Evolutionary conservation across 306 rosid genomes (phyloP), one percentile per base, ranked within the genome.

Genomic region (Sechiopsis laciniata): DNA sequence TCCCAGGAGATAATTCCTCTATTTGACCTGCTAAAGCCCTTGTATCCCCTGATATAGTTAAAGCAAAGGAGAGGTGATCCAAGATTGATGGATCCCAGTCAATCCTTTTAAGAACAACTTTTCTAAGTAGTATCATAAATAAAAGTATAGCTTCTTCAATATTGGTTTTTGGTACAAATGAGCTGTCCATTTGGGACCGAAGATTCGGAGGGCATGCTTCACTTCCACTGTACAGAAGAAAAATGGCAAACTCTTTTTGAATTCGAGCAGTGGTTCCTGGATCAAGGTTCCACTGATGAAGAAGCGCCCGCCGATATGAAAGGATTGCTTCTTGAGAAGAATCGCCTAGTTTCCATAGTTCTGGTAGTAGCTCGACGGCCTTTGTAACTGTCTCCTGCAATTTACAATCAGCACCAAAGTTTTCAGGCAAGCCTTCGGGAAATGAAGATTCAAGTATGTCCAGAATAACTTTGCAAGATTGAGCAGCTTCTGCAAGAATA

Each of bases 91-190:
- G 96, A 85, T 95, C 99, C 99, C 92, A 88, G 74, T 86, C 81
- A 81, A 91, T 89, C 88, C 79, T 87, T 57, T 79, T 84, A 6
- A 86, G 82, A 78, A 82, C 58, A 16, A 77, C 67, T 79, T 88
- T 88, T 79, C 90, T 91, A 51, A 86, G 77, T 76, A 95, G 84
- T 77, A 95, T 89, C 91, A 91, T 88, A 40, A 95, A 79, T 75
- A 95, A 83, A 74, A 95, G 96, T 80, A 91, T 88, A 78, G 99
- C 96, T 86, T 95, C 99, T 82, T 95, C 99, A 78, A 85, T 74
- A 81, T 89, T 95, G 80, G 82, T 95, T 77, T 76, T 91, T 22
- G 97, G 99, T 59, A 88, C 90, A 81, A 88, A 91, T 0, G 92
- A 91, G 80, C 81, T 71, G 58, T 84, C 97, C 84, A 85, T 86